Evolutionary conservation across 768 basidiomycete genomes (phyloP).

Genomic region (Naganishia kalamii): DNA sequence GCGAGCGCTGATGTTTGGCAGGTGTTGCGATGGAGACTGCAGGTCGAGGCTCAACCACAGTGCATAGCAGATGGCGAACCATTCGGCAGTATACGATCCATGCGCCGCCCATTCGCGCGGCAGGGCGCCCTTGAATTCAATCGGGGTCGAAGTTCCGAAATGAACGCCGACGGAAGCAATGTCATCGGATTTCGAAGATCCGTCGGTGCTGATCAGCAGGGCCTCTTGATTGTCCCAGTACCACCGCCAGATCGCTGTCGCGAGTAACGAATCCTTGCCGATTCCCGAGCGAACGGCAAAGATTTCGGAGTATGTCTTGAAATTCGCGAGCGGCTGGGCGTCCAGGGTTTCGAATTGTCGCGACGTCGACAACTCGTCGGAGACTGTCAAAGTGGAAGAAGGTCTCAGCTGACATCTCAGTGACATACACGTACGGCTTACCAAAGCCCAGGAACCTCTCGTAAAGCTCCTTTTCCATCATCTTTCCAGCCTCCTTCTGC

Average conservation of each 20-base stretch:
- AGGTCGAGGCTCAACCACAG: constrained; percentile 4
- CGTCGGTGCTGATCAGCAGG: constrained; percentile 6
- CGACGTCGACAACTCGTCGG: background rate
- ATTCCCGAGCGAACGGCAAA: constrained; percentile 1
- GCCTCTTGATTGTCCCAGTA: constrained; percentile 2
- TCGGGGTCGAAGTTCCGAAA: background rate
- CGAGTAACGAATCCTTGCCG: constrained; percentile 2
- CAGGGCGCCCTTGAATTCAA: constrained; percentile 7
- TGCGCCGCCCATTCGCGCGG: constrained; percentile 13
- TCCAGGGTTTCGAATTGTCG: background rate
- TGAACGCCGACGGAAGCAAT: constrained; percentile 8
- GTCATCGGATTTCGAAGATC: constrained; percentile 7
- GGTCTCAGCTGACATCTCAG: background rate
- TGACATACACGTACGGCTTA: background rate
- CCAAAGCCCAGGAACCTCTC: constrained; percentile 9
- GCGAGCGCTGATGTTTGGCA: constrained; percentile 7
- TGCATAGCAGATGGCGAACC: constrained; percentile 12
- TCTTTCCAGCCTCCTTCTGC: constrained; percentile 1
- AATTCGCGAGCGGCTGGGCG: background rate
- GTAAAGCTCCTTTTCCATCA: constrained; percentile 1
- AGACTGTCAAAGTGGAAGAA: background rate
- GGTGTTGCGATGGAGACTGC: background rate
- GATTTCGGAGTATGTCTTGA: constrained; percentile 2
- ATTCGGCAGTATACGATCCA: constrained; percentile 10
- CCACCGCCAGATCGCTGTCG: constrained; percentile 5